phyloP scores from a whole-genome alignment of 2,329 filamentous ascomycete species.

The Trichophyton simii region DNA sequence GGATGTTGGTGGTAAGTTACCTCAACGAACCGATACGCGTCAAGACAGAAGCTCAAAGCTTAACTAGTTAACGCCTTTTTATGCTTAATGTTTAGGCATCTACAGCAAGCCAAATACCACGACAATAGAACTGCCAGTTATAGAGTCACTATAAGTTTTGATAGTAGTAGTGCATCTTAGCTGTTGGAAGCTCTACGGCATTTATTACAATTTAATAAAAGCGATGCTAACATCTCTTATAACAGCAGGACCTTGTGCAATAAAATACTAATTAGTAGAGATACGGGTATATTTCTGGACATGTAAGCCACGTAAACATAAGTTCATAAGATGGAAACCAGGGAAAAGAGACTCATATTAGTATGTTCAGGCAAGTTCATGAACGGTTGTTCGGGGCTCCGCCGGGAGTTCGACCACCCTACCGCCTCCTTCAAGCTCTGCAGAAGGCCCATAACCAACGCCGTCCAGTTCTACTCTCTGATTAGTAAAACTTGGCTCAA shows the following conservation, averaged over 20 bases:
- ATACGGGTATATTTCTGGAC: background rate
- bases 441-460: background rate
- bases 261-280: no score
- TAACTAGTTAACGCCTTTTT: no score
- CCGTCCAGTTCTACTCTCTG: background rate
- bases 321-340: background rate
- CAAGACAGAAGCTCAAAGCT: background rate
- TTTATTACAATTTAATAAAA: no score
- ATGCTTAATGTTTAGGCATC: no score
- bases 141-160: no score
- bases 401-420: background rate
- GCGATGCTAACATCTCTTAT: no score
- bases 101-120: no score
- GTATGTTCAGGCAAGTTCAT: conserved; percentile 3
- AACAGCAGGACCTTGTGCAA: no score
- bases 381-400: background rate
- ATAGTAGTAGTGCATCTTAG: no score
- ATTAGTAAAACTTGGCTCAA: background rate
- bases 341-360: background rate
- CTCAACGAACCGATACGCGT: background rate
- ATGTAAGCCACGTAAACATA: background rate
- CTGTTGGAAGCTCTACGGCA: no score
- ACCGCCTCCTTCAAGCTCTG: background rate
- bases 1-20: background rate
- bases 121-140: no score